Conservation (phyloP, 139 green algal genomes). For the Chlamydomonas incerta region DNA sequence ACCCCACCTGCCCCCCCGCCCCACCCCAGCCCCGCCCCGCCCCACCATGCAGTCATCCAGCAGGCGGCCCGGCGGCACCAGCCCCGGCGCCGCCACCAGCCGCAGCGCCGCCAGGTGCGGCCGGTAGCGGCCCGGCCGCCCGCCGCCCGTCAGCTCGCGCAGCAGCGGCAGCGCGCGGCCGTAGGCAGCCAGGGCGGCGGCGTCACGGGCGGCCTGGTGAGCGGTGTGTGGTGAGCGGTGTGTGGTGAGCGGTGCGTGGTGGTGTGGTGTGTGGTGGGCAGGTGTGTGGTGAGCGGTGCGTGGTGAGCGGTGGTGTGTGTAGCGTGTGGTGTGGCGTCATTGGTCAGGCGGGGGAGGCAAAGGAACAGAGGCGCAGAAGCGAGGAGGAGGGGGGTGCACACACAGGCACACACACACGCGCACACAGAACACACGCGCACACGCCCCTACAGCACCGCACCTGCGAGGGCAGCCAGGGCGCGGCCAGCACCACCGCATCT, state of each 20-base stretch:
- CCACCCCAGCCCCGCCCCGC: neutral
- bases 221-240: neutral
- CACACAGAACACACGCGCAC: neutral
- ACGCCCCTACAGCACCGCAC: neutral
- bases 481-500: neutral
- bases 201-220: neutral
- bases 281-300: no score
- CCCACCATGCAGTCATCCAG: neutral
- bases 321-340: no score
- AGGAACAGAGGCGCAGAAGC: neutral
- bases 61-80: neutral
- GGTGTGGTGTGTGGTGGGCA: no score
- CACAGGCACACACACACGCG: neutral
- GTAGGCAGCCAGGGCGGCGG: neutral
- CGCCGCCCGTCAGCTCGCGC: neutral
- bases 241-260: neutral
- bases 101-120: conserved; percentile 33
- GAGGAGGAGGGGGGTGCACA: neutral
- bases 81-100: conserved; percentile 9
- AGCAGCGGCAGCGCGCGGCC: neutral
- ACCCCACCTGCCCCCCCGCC: neutral
- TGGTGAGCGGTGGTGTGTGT: no score
- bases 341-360: neutral
- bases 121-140: neutral
- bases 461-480: neutral